Evolutionary conservation across 768 basidiomycete genomes (phyloP).

Genomic region (Porphyrellus cyaneotinctus): DNA sequence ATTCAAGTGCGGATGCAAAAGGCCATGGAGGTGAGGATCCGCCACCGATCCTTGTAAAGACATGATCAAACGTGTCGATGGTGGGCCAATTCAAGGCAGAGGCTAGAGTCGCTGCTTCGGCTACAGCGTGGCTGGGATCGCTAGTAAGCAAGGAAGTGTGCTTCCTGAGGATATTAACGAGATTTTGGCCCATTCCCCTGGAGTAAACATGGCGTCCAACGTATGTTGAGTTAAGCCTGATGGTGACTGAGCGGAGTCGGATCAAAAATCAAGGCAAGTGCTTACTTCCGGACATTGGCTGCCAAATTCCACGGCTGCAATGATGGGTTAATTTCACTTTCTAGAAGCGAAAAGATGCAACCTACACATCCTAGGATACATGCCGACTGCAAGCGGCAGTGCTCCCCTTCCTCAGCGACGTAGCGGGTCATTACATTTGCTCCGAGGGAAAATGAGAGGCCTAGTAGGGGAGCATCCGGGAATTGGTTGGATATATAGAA

Average conservation of each 20-base stretch:
- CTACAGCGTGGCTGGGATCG: constrained; percentile 49
- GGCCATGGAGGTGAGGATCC: constrained; percentile 59
- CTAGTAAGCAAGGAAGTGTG: constrained; percentile 46
- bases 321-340: constrained; percentile 10
- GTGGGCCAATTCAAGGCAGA: constrained; percentile 50
- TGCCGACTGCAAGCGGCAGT: constrained; percentile 58
- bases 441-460: constrained; percentile 90
- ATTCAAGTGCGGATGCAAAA: constrained; percentile 41
- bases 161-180: constrained; percentile 52
- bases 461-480: constrained; percentile 79
- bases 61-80: constrained; percentile 55
- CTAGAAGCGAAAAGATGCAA: constrained; percentile 13
- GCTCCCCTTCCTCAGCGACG: constrained; percentile 74
- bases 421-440: constrained; percentile 90
- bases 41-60: constrained; percentile 64
- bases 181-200: constrained; percentile 73
- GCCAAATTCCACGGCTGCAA: constrained; percentile 48
- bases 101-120: constrained; percentile 45
- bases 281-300: constrained; percentile 35
- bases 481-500: constrained; percentile 68
- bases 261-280: constrained; percentile 9
- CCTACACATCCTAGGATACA: constrained; percentile 74
- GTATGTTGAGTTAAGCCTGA: constrained; percentile 53
- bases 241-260: constrained; percentile 5
- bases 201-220: constrained; percentile 67